Evolutionary conservation across 768 basidiomycete genomes (phyloP).

Genomic region (Dendrothele bispora): DNA sequence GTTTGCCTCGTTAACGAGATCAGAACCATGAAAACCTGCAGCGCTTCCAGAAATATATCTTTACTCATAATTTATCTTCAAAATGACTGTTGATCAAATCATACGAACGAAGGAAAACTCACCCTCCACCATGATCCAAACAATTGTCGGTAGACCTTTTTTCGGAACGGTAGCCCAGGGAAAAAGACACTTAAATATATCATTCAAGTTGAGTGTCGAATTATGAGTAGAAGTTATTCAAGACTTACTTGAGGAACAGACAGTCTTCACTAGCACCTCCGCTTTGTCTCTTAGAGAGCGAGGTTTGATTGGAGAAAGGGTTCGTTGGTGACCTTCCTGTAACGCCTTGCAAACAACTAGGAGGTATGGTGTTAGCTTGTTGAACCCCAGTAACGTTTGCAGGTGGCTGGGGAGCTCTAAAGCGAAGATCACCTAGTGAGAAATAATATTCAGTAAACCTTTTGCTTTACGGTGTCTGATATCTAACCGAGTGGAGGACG

Average conservation of each 20-base stretch:
- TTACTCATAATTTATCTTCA: too few species aligned
- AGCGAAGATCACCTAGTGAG: constrained; percentile 30
- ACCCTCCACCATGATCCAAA: constrained; percentile 40
- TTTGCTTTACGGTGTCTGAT: constrained; percentile 46
- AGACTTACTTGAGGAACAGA: constrained; percentile 35
- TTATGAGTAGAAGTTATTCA: neutral
- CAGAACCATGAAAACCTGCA: constrained; percentile 13
- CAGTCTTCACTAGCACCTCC: constrained; percentile 38
- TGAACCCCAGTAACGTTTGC: constrained; percentile 25
- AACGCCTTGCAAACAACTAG: constrained; percentile 22
- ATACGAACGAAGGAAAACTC: neutral
- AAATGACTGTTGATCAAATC: too few species aligned
- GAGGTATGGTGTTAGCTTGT: constrained; percentile 26
- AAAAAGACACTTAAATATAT: constrained; percentile 24
- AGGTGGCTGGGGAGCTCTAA: constrained; percentile 33
- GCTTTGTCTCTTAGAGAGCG: too few species aligned
- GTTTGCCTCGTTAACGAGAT: constrained; percentile 23
- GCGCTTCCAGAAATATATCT: constrained; percentile 25
- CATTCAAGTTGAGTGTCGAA: neutral
- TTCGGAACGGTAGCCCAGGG: constrained; percentile 18
- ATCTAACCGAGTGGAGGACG: constrained; percentile 35
- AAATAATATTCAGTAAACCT: constrained; percentile 29
- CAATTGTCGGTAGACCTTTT: constrained; percentile 27
- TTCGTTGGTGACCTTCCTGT: too few species aligned
- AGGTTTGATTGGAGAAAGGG: too few species aligned